phyloP scores from a whole-genome alignment of 1,139 yeast species.

The Sugiyamaella novakii region DNA sequence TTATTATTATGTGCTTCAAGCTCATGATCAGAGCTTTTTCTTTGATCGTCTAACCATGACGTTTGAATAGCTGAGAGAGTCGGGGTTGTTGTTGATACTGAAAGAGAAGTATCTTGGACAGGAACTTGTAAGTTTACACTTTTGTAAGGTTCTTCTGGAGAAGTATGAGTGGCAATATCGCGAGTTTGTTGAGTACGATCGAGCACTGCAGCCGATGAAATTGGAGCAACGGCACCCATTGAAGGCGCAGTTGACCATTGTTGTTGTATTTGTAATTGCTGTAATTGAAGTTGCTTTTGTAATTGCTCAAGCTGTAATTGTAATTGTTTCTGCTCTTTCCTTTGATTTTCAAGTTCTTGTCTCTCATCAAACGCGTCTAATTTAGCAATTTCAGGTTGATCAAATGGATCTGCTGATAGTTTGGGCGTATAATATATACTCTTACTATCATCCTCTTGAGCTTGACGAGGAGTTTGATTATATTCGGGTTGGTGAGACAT shows the following conservation, averaged over 20 bases:
- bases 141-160: background rate
- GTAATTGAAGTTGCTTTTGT: constrained; percentile 15
- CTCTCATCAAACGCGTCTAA: constrained; percentile 4
- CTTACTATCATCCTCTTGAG: constrained; percentile 20
- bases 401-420: constrained; percentile 11
- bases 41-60: constrained; percentile 9
- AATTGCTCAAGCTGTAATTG: constrained; percentile 14
- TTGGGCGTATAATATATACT: constrained; percentile 32
- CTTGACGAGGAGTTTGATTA: constrained; percentile 3
- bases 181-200: background rate
- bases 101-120: background rate
- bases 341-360: constrained; percentile 11
- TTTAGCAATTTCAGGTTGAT: background rate
- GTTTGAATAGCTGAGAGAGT: constrained; percentile 14
- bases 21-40: constrained; percentile 1
- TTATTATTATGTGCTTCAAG: background rate
- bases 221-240: background rate
- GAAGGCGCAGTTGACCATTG: constrained; percentile 4
- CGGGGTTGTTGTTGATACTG: constrained; percentile 3
- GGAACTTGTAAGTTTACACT: constrained; percentile 5
- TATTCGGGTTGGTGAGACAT: too few species aligned
- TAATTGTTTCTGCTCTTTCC: constrained; percentile 9
- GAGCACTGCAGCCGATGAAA: background rate
- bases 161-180: too few species aligned
- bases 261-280: constrained; percentile 14